phyloP scores from a whole-genome alignment of 2,329 filamentous ascomycete species.

The Fusarium beomiforme region DNA sequence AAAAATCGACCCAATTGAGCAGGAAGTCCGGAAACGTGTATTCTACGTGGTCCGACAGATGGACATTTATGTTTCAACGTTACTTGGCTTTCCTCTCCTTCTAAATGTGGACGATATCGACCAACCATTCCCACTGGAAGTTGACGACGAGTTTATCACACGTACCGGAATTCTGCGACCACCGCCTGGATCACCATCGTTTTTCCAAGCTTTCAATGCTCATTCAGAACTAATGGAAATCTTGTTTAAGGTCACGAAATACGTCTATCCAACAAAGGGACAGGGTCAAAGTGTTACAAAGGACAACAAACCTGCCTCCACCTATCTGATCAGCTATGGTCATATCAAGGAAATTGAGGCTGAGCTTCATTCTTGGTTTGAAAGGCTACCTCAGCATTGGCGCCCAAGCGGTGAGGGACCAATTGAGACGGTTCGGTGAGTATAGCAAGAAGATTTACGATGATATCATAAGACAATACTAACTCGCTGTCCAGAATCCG shows the following conservation, averaged over 20 bases:
- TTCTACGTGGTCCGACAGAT: constrained; percentile 77
- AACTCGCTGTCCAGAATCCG: constrained; percentile 61
- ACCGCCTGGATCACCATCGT: constrained; percentile 65
- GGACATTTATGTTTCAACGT: constrained; percentile 75
- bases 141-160: constrained; percentile 75
- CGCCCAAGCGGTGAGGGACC: constrained; percentile 82
- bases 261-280: constrained; percentile 72
- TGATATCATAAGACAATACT: not conserved
- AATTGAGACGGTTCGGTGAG: constrained; percentile 79
- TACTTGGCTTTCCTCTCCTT: constrained; percentile 73
- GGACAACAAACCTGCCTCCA: constrained; percentile 55
- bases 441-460: not conserved
- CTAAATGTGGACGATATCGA: constrained; percentile 73
- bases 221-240: constrained; percentile 72
- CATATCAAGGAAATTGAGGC: constrained; percentile 72
- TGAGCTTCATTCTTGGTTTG: constrained; percentile 71
- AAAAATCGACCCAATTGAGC: constrained; percentile 69
- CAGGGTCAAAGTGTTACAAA: constrained; percentile 58
- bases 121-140: constrained; percentile 70
- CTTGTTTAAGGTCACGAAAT: constrained; percentile 71
- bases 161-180: constrained; percentile 64
- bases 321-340: constrained; percentile 71
- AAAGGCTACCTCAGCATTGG: constrained; percentile 76
- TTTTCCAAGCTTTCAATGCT: constrained; percentile 73
- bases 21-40: constrained; percentile 70